These are phyloP conservation scores for Vitis cinerea DNA, from an alignment of 164 flowering plant genomes.

Conservation along the genomic window DNA sequence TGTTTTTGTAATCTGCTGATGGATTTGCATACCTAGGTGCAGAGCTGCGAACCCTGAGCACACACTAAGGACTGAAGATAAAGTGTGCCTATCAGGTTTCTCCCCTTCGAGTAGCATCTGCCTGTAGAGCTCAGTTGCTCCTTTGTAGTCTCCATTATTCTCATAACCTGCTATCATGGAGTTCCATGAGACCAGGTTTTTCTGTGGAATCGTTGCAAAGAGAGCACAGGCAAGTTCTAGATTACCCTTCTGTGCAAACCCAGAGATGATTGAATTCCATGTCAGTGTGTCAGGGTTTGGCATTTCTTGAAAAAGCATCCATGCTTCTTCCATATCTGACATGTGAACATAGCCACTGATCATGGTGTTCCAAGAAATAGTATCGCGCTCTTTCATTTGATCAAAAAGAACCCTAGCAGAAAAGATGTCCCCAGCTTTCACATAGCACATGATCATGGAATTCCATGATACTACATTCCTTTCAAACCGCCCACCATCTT, in stretches of 20 bases:
- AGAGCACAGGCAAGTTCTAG: slow-evolving; percentile 30
- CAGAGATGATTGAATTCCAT: slow-evolving; percentile 48
- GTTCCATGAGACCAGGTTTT: slow-evolving; percentile 42
- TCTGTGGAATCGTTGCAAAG: slow-evolving; percentile 29
- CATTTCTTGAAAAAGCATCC: slow-evolving; percentile 38
- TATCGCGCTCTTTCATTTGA: slow-evolving; percentile 42
- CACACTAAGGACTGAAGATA: slow-evolving; percentile 48
- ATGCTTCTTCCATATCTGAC: slow-evolving; percentile 37
- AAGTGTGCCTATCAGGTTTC: slow-evolving; percentile 45
- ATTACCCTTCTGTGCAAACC: slow-evolving; percentile 29
- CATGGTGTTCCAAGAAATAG: slow-evolving; percentile 52
- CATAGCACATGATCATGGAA: slow-evolving; percentile 49
- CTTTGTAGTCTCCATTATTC: slow-evolving; percentile 31
- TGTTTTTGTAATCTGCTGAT: slow-evolving; percentile 37
- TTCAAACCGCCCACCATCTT: slow-evolving; percentile 15
- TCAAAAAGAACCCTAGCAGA: slow-evolving; percentile 48
- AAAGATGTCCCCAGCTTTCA: slow-evolving; percentile 34
- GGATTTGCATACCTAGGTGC: slow-evolving; percentile 43
- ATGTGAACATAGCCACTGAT: slow-evolving; percentile 39
- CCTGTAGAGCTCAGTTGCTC: slow-evolving; percentile 30
- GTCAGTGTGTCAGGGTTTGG: slow-evolving; percentile 37
- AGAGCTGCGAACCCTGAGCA: slow-evolving; percentile 36
- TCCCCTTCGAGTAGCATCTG: slow-evolving; percentile 38
- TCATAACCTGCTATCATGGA: slow-evolving; percentile 44
- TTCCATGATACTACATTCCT: slow-evolving; percentile 54